Percentiles rank a stretch among this genome's conserved stretches.
These are phyloP conservation scores for Neopestalotiopsis rosae DNA, from an alignment of 2,329 filamentous ascomycete species.

Conservation along the genomic window DNA sequence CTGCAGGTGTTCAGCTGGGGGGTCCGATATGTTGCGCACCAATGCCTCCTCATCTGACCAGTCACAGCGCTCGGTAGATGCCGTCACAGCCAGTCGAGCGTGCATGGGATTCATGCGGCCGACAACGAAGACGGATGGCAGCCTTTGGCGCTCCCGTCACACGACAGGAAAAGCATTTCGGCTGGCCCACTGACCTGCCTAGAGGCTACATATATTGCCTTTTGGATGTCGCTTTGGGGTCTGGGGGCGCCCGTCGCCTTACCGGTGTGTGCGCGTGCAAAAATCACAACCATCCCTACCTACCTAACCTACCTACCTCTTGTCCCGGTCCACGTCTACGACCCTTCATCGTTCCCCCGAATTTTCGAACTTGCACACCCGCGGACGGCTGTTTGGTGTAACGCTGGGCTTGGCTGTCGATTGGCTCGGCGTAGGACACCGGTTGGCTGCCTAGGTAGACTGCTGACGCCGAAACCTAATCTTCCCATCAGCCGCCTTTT, in stretches of 20 bases:
- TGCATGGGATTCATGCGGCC: slow-evolving; percentile 8
- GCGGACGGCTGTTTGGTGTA: slow-evolving; percentile 1
- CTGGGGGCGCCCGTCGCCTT: background rate
- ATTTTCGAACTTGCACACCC: background rate
- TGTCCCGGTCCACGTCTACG: background rate
- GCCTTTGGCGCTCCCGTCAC: background rate
- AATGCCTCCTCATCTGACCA: background rate
- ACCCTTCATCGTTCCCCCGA: background rate
- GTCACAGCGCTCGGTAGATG: background rate
- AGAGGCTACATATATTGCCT: slow-evolving; percentile 1
- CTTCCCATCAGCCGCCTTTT: background rate
- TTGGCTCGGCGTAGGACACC: background rate
- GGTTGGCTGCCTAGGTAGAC: background rate
- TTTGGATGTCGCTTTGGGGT: background rate
- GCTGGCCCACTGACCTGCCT: slow-evolving; percentile 3
- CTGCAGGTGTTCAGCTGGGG: slow-evolving; percentile 4
- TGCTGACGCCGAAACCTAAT: slow-evolving; percentile 1
- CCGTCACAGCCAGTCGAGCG: slow-evolving; percentile 2
- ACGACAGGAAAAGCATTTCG: slow-evolving; percentile 5
- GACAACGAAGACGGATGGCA: slow-evolving; percentile 8
- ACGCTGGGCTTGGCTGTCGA: background rate
- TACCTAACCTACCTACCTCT: background rate
- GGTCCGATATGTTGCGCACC: background rate
- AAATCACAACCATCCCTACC: background rate
- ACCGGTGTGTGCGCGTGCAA: background rate